phyloP scores from a whole-genome alignment of 345 rosid genomes.

The Bretschneidera sinensis region DNA sequence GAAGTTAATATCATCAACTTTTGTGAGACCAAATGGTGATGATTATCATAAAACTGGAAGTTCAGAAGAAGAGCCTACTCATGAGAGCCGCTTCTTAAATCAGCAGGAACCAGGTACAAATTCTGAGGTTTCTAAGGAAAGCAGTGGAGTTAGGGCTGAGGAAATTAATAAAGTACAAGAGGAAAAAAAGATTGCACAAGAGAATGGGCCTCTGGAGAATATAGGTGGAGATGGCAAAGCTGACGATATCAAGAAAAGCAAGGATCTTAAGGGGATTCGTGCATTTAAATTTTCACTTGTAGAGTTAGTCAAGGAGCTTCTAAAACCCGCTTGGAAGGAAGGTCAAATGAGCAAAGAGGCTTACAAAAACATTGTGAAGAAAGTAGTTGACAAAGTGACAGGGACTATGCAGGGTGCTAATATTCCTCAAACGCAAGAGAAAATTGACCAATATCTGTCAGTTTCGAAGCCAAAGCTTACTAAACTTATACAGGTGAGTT shows the following conservation, averaged over 20 bases:
- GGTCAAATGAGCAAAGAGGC: constrained; percentile 85
- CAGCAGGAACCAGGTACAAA: constrained; percentile 25
- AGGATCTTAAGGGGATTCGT: constrained; percentile 65
- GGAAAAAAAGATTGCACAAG: constrained; percentile 30
- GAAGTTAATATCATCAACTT: constrained; percentile 21
- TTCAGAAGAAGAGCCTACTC: constrained; percentile 18
- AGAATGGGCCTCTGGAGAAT: constrained; percentile 38
- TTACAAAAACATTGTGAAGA: constrained; percentile 93
- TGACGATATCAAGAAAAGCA: constrained; percentile 66
- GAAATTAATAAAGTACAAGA: constrained; percentile 35
- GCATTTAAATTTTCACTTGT: constrained; percentile 86
- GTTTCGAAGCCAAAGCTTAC: constrained; percentile 79
- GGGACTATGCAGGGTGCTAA: constrained; percentile 59
- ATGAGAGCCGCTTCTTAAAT: constrained; percentile 16
- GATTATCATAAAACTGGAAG: constrained; percentile 5
- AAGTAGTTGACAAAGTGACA: constrained; percentile 90
- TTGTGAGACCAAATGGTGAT: constrained; percentile 5
- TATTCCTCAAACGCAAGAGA: constrained; percentile 92
- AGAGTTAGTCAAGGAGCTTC: constrained; percentile 84
- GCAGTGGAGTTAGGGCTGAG: constrained; percentile 23
- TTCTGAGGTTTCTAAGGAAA: constrained; percentile 30
- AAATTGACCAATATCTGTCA: constrained; percentile 78
- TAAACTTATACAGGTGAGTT: constrained; percentile 88
- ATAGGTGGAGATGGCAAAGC: constrained; percentile 41
- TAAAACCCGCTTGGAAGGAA: constrained; percentile 94